Conservation (phyloP, 1,284 basidiomycete genomes). For the Cryptococcus wingfieldii region DNA sequence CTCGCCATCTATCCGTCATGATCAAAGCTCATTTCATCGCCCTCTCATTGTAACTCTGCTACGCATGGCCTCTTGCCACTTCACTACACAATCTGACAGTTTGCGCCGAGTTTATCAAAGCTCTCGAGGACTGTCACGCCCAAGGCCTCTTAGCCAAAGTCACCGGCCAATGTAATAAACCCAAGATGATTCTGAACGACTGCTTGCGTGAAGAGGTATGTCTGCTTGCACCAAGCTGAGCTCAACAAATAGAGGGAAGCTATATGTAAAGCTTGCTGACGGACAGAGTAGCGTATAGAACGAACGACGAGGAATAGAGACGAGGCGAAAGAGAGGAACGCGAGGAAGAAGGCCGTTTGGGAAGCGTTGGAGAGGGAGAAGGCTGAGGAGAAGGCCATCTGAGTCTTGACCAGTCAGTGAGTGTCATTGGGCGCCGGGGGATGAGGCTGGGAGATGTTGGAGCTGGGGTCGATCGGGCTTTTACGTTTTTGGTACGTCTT, state of each 20-base stretch:
- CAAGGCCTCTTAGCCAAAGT: slow-evolving; percentile 28
- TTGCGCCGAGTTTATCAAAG: slow-evolving; percentile 43
- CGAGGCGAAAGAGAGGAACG: slow-evolving; percentile 57
- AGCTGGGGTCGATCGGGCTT: too few relatives aligned
- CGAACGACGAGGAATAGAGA: slow-evolving; percentile 67
- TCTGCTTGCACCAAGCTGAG: slow-evolving; percentile 2
- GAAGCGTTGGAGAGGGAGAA: slow-evolving; percentile 33
- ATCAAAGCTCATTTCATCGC: neutral
- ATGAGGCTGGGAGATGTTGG: too few relatives aligned
- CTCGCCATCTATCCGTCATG: neutral
- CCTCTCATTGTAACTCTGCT: neutral
- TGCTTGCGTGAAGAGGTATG: slow-evolving; percentile 73
- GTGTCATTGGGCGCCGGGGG: too few relatives aligned
- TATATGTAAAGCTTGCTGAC: neutral
- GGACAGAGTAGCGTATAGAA: slow-evolving; percentile 57
- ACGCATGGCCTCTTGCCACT: neutral
- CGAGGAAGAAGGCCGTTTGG: slow-evolving; percentile 45
- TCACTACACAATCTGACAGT: slow-evolving; percentile 16
- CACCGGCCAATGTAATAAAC: slow-evolving; percentile 58
- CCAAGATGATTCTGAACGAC: slow-evolving; percentile 65
- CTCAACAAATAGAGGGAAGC: neutral
- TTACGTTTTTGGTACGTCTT: too few relatives aligned
- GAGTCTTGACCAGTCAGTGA: neutral
- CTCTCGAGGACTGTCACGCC: slow-evolving; percentile 44
- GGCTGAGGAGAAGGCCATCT: slow-evolving; percentile 5